Evolutionary conservation across 2,329 filamentous ascomycete species (phyloP), one percentile per base, ranked within the genome.

Genomic region (Alternaria burnsii): DNA sequence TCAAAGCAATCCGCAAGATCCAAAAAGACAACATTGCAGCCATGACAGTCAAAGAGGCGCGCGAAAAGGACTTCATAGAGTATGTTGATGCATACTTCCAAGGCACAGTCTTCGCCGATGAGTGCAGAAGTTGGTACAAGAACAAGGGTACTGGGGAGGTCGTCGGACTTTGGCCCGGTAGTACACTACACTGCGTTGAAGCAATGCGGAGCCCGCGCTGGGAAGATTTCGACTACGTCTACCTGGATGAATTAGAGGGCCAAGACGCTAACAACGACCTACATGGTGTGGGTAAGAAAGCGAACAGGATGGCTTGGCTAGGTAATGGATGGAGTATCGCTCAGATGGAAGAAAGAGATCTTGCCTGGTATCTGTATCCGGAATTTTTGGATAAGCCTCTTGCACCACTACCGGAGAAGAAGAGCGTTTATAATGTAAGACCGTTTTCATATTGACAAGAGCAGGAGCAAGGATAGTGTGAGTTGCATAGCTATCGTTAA

Each of bases 311-410:
- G 61, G 69, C 70, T 24, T 78, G 74, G 71, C 43, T 78, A 61
- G 75, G 75, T 0, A 76, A 78, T 67, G 75, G 75, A 0, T 76
- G 68, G 70, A 76, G 54, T 42, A 52, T 59, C 14, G 67, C 65
- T 55, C 62, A 72, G 54, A 22, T 71, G 20, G 74, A 78, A 43
- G 67, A 69, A 36, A 73, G 71, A 57, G 70, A 82, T 68, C 52
- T 81, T 70, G 78, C 76, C 30, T 82, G 73, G 66, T 82, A 82
- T 72, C 60, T 82, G 46, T 74, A 77, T 61, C 76, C 77, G 5
- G 73, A 75, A 67, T 82, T 80, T 67, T 34, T 77, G 69, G 73
- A 80, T 20, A 67, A 70, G 56, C 80, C 80, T 20, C 48, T 62
- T 38, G 61, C 64, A 46, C 71, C 70, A 14, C 62, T 63, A 62